Conservation (phyloP, 176 grass and related monocot species). For the Cocos nucifera region DNA sequence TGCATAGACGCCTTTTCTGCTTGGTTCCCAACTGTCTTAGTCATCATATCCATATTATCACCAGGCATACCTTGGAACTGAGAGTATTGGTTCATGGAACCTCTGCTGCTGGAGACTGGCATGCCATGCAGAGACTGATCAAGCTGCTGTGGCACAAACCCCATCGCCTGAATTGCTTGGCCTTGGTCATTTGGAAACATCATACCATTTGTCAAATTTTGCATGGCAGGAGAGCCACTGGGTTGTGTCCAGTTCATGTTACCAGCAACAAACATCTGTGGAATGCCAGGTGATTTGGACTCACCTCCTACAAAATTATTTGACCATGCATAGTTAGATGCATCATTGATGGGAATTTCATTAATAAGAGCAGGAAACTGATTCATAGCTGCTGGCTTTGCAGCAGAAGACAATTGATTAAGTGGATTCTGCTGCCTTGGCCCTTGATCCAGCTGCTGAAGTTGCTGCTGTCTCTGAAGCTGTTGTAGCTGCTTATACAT, state of each 20-base stretch:
- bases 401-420: not conserved
- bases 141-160: slow-evolving; percentile 50
- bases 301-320: slow-evolving; percentile 44
- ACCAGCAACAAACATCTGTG: slow-evolving; percentile 46
- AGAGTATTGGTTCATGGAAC: slow-evolving; percentile 57
- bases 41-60: slow-evolving; percentile 44
- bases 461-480: slow-evolving; percentile 24
- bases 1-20: slow-evolving; percentile 42
- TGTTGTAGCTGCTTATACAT: slow-evolving; percentile 27
- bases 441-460: slow-evolving; percentile 24
- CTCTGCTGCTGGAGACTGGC: slow-evolving; percentile 38
- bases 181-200: slow-evolving; percentile 45
- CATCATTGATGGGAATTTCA: slow-evolving; percentile 10
- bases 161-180: slow-evolving; percentile 52
- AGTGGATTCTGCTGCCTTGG: slow-evolving; percentile 15
- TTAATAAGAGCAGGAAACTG: slow-evolving; percentile 5
- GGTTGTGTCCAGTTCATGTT: slow-evolving; percentile 63
- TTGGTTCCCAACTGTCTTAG: slow-evolving; percentile 41
- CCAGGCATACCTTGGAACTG: slow-evolving; percentile 61
- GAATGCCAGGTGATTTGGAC: slow-evolving; percentile 35
- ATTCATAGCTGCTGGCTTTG: slow-evolving; percentile 10
- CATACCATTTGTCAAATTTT: slow-evolving; percentile 60
- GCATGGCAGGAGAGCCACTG: slow-evolving; percentile 35
- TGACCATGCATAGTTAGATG: slow-evolving; percentile 29
- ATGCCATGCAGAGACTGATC: slow-evolving; percentile 65